Evolutionary conservation across 371 early-diverging fungal species (phyloP), one percentile per base, ranked within the genome.

Genomic region (Parasitella parasitica): DNA sequence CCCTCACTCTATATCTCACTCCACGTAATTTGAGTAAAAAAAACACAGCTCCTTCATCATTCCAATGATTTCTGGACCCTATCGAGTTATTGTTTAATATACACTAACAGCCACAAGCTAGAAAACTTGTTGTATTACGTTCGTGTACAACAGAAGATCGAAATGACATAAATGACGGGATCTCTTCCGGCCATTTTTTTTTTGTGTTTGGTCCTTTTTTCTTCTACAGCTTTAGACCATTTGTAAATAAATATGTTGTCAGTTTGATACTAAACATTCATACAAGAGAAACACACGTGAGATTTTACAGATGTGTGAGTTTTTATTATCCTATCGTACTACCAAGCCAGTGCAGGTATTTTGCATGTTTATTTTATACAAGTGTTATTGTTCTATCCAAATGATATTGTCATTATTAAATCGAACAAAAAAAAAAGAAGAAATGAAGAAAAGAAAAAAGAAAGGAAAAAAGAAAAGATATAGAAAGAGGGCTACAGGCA

Each of bases 161-260:
- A 24, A 46, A 46, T 46, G 46, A 46, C 46, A 46, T 46, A 46
- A 24, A 46, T 50, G 50, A 50, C 50, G 50, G 50, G 30, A 26
- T 28, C n/a, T 50, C 28, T 28, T 50, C 50, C 50, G 50, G 50
- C 13, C 46, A 18, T 43, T 43, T 43, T 43, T 11, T 20, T 18
- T 18, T 22, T 43, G 18, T 20, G 7, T 12, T 43, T 43, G 6
- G 18, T 20, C 22, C 8, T 3, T 20, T 43, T 43, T 8, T 9
- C 20, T 3, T 22, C 18, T 11, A 43, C 11, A 7, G 22, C 43
- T 22, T 41, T 41, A 22, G 43, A 20, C 43, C 43, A 22, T 22
- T 43, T 43, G 43, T 43, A 43, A 43, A 43, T 43, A 43, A 4
- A 22, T 22, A 9, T 43, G 43, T 43, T 43, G 43, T 43, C 43